Evolutionary conservation across 371 early-diverging fungal species (phyloP), one percentile per base, ranked within the genome.

Genomic region (Mucor saturninus): DNA sequence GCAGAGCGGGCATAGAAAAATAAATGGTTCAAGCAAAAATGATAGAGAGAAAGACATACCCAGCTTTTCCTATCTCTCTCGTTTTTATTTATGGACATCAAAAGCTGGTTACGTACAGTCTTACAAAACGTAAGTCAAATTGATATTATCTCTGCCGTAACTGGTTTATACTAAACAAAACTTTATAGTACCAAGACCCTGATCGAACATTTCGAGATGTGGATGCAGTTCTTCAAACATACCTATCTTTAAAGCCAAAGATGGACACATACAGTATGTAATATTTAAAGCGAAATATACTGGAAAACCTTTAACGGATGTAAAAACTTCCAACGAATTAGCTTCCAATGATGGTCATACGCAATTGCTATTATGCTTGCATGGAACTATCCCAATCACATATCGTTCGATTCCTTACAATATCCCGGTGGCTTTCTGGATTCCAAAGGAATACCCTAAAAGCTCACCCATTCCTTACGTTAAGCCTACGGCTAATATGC

Each of bases 391-490:
- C 8, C 96, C 95, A 5, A 90, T 96, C 42, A 84, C 87, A 14
- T 96, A 89, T 67, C 85, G 88, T 46, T 87, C 87, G 2, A 79
- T 78, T n/a, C 85, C 91, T 13, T 97, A 95, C 77, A 95, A 97
- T 75, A 96, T 97, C 58, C 97, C 97, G 2, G 86, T 97, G 9
- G 91, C 89, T 21, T 83, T 94, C 48, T 95, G 93, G 94, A 74
- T 96, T 31, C 97, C 97, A 35, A 85, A 80, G 32, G 83, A 83
- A 42, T 97, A 94, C 67, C 97, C 97, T 4, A 75, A 76, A 32
- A 74, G 80, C 54, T 86, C 95, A 26, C 97, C 97, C 26, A 84
- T 91, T 59, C 85, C 86, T 2, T 93, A 89, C 65, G 96, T 97
- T 15, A 90, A 86, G 15, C 97, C 97, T 28, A 96, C 97, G 9